These are phyloP conservation scores for Alternaria angustiovoidea DNA, from an alignment of 2,329 filamentous ascomycete species.

Conservation along the genomic window DNA sequence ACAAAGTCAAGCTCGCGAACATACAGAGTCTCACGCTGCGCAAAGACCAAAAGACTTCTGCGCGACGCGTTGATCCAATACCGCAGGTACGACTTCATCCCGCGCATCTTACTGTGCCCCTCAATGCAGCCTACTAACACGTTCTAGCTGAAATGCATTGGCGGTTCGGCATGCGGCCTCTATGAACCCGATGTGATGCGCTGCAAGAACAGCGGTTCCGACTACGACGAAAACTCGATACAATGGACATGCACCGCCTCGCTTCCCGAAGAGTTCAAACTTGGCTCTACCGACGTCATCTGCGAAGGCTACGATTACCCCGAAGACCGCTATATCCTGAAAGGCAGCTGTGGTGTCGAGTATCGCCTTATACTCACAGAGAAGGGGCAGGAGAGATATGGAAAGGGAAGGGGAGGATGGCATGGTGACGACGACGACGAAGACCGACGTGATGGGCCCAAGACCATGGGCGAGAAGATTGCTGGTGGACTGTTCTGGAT, in stretches of 20 bases:
- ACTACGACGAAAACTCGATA: conserved; percentile 83
- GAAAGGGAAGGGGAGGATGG: conserved; percentile 58
- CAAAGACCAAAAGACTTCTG: conserved; percentile 70
- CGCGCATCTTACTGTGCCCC: not conserved
- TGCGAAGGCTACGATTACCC: conserved; percentile 85
- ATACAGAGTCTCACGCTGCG: conserved; percentile 83
- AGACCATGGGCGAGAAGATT: conserved; percentile 39
- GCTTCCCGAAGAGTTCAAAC: conserved; percentile 70
- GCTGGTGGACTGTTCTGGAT: conserved; percentile 64
- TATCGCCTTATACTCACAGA: conserved; percentile 83
- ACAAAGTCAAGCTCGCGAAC: conserved; percentile 67
- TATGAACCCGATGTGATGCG: conserved; percentile 84
- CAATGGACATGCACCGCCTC: conserved; percentile 88
- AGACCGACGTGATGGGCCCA: conserved; percentile 52
- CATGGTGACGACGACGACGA: conserved; percentile 46
- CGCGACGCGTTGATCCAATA: conserved; percentile 77
- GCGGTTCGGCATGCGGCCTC: conserved; percentile 66
- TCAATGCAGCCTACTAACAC: conserved; percentile 18
- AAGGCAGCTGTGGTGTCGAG: conserved; percentile 91
- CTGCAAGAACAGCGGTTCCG: conserved; percentile 84
- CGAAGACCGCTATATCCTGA: conserved; percentile 86
- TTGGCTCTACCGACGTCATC: conserved; percentile 86
- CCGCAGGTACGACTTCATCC: conserved; percentile 57
- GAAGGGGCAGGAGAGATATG: conserved; percentile 75
- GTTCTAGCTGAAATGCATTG: conserved; percentile 74